phyloP scores from a whole-genome alignment of 192 early-diverging fungal genomes.

The Podila minutissima region DNA sequence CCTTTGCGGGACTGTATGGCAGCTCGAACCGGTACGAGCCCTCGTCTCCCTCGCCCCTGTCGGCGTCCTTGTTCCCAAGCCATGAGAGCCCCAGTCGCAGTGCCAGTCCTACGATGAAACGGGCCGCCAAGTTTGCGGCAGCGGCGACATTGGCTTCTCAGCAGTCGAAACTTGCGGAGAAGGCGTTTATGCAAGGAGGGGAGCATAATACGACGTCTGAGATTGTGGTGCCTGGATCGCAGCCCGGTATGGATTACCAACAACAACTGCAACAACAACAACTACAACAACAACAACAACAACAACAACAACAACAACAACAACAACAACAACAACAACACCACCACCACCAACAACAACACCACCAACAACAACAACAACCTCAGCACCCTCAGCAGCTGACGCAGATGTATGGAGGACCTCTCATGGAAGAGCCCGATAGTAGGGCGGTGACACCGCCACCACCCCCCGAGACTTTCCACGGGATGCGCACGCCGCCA shows the following conservation, averaged over 20 bases:
- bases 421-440: neutral
- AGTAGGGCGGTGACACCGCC: neutral
- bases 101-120: neutral
- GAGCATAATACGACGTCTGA: neutral
- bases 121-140: conserved; percentile 1
- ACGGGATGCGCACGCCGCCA: conserved; percentile 21
- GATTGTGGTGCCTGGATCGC: neutral
- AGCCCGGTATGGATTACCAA: neutral
- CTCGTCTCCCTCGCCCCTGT: conserved; percentile 1
- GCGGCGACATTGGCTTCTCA: neutral
- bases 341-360: too few relatives aligned
- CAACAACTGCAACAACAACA: neutral
- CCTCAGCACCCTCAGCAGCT: neutral
- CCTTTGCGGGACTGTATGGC: neutral
- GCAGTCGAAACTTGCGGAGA: neutral
- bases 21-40: neutral
- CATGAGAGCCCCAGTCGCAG: neutral
- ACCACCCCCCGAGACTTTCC: neutral
- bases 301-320: neutral
- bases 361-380: neutral
- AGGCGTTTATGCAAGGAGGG: neutral
- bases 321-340: neutral
- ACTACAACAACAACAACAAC: neutral
- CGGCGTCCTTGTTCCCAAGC: neutral
- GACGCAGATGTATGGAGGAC: neutral